phyloP scores from a whole-genome alignment of 768 basidiomycete species.

The Pleurotus sapidus region DNA sequence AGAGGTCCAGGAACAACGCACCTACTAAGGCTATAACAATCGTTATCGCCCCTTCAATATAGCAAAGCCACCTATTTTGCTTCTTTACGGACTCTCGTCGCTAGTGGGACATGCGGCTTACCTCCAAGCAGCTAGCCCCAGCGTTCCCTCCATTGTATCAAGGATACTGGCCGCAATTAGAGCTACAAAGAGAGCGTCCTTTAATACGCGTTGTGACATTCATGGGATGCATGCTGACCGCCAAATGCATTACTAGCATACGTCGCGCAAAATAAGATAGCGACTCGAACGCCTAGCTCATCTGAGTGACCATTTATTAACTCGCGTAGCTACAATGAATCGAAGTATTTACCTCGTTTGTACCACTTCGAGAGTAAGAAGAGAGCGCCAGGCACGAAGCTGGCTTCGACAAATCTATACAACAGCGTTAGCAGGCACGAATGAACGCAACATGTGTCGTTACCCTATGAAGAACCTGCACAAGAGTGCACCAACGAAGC shows the following conservation, averaged over 20 bases:
- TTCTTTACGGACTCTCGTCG: not conserved
- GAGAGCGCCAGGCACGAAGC: constrained; percentile 39
- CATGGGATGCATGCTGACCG: constrained; percentile 43
- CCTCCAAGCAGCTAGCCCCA: constrained; percentile 53
- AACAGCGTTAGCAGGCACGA: not conserved
- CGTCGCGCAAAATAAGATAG: constrained; percentile 48
- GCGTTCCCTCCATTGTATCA: constrained; percentile 40
- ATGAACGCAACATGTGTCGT: not conserved
- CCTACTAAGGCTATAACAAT: constrained; percentile 1
- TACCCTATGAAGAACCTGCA: constrained; percentile 43
- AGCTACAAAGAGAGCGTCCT: too few relatives aligned
- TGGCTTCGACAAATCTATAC: constrained; percentile 37
- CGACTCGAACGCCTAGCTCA: constrained; percentile 23
- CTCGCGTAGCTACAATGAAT: constrained; percentile 25
- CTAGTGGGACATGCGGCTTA: constrained; percentile 17
- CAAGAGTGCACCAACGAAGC: constrained; percentile 37
- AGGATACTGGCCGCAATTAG: constrained; percentile 6
- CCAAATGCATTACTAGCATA: constrained; percentile 55
- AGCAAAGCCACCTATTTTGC: constrained; percentile 28
- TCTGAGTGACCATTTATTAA: constrained; percentile 6
- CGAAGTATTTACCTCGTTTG: constrained; percentile 22
- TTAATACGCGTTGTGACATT: constrained; percentile 20
- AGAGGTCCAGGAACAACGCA: not conserved
- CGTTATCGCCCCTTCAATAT: constrained; percentile 7
- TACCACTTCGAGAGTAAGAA: constrained; percentile 34